Conservation (phyloP, 2,329 filamentous ascomycete genomes). For the Lachnellula hyalina region DNA sequence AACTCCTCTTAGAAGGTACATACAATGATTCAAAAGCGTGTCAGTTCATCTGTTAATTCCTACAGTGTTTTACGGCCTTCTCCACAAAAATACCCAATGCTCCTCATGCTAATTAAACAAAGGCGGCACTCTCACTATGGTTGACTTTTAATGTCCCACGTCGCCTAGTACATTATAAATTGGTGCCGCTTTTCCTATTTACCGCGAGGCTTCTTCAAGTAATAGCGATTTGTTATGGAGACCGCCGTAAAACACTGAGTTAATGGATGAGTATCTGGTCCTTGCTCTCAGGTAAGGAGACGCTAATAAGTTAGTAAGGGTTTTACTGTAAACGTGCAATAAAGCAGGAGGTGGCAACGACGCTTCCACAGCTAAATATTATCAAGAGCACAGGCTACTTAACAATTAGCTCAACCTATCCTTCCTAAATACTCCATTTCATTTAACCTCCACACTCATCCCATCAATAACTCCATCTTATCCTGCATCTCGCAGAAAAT, state of each 20-base stretch:
- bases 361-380: not conserved
- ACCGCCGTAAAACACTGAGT: too few relatives aligned
- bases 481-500: slow-evolving; percentile 54
- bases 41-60: slow-evolving; percentile 5
- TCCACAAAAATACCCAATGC: too few relatives aligned
- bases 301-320: not conserved
- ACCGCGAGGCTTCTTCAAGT: too few relatives aligned
- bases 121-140: too few relatives aligned
- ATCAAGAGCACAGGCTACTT: too few relatives aligned
- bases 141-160: too few relatives aligned
- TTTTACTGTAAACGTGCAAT: slow-evolving; percentile 9
- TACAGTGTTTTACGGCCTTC: too few relatives aligned
- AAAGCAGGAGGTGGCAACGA: not conserved
- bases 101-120: too few relatives aligned
- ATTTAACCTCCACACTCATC: not conserved
- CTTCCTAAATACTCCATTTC: not conserved
- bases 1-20: too few relatives aligned
- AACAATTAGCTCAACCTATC: not conserved
- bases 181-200: too few relatives aligned
- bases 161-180: too few relatives aligned
- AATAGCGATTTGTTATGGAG: too few relatives aligned
- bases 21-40: not conserved
- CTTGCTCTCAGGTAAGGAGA: not conserved
- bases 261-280: slow-evolving; percentile 11
- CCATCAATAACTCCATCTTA: slow-evolving; percentile 38